Evolutionary conservation across 2,329 filamentous ascomycete genomes (phyloP), one percentile per base, ranked within the genome.

Genomic region (Aspergillus pseudoviridinutans): DNA sequence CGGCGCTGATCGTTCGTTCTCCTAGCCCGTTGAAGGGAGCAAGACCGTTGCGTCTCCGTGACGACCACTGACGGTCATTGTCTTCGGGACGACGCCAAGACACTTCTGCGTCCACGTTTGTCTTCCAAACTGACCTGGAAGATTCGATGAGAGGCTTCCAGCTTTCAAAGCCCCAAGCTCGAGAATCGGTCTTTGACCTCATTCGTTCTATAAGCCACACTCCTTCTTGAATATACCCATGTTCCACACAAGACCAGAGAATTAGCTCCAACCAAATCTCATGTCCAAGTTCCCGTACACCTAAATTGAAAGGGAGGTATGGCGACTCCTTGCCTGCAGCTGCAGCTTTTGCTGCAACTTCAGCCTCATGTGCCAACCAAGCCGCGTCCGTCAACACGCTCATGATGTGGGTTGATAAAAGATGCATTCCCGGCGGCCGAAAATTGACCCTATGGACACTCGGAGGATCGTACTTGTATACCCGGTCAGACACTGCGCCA

Each of bases 1-100:
- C 85, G 46, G 76, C 76, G 64, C 83, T 86, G 63, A 87, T 79
- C 0, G 81, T 85, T 51, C 75, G 70, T 46, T 61, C 58, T 2
- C 74, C 76, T 35, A 79, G 71, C n/a, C 77, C 76, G 29, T 72
- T 66, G 58, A 78, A 76, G 2, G 71, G 63, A 6, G 63, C 44
- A 17, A 51, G 55, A 17, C 59, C 57, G n/a, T 53, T 60, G 20
- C 60, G 63, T 42, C 61, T 66, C 50, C 53, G 54, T 20, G 61
- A 53, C 10, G 61, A 25, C 42, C 55, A 58, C 17, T 54, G 42
- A 17, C 54, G 58, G 6, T 56, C 42, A 5, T 58, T 50, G 47
- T 61, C 51, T 22, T 65, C 67, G 17, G 72, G 70, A 50, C 66
- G 66, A 47, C 68, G 71, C 75, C 74, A 77, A 22, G 64, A 69